These are phyloP conservation scores for Cryptococcus amylolentus DNA, from an alignment of 1,284 basidiomycete species.

Conservation along the genomic window DNA sequence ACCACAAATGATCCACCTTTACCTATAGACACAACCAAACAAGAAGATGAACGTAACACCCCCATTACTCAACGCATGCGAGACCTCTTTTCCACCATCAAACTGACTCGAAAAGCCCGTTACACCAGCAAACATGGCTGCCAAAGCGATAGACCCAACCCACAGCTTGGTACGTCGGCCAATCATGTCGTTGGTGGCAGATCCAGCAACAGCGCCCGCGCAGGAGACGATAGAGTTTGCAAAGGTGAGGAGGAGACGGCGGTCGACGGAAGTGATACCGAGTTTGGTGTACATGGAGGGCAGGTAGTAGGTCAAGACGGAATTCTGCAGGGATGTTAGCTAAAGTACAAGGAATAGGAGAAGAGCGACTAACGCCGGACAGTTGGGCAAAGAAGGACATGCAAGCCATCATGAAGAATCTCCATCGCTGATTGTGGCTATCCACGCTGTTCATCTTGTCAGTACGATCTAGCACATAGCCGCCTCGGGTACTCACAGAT, in stretches of 20 bases:
- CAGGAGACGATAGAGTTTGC: conserved; percentile 27
- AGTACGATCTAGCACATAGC: background rate
- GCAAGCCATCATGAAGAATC: conserved; percentile 23
- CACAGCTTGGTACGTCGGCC: conserved; percentile 26
- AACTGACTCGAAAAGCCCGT: conserved; percentile 24
- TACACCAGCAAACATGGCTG: conserved; percentile 19
- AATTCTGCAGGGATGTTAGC: background rate
- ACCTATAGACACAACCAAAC: conserved; percentile 15
- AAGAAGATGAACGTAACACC: conserved; percentile 25
- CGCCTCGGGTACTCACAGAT: conserved; percentile 6
- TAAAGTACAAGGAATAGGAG: background rate
- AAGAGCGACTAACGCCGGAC: conserved; percentile 11
- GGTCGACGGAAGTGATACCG: conserved; percentile 22
- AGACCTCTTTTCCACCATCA: background rate
- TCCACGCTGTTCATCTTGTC: conserved; percentile 6
- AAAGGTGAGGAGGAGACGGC: conserved; percentile 25
- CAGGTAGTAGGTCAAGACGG: conserved; percentile 26
- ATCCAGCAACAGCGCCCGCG: conserved; percentile 20
- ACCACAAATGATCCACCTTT: too few relatives aligned
- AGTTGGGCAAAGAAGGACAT: conserved; percentile 30
- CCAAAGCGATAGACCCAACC: conserved; percentile 21
- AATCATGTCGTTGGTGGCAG: conserved; percentile 23
- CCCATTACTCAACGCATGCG: conserved; percentile 13
- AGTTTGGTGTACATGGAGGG: conserved; percentile 19
- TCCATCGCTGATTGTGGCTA: conserved; percentile 19